phyloP scores from a whole-genome alignment of 2,329 filamentous ascomycete genomes.

The Fusarium coicis region DNA sequence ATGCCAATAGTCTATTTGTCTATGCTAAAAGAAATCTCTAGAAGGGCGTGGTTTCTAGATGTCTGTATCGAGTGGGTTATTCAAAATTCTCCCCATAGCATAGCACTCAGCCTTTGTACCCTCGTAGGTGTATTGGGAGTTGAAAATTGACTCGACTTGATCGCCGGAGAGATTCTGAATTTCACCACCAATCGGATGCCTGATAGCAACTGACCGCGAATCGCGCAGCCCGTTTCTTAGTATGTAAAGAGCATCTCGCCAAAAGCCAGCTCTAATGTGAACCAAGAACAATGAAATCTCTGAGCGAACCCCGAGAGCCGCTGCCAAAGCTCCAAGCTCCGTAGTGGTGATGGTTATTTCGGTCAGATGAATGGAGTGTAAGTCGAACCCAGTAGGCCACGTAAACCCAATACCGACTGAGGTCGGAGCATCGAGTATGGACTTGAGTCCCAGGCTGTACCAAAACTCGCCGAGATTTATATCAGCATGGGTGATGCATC shows the following conservation, averaged over 20 bases:
- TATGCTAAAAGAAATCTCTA: no score
- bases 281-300: not conserved
- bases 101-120: not conserved
- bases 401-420: not conserved
- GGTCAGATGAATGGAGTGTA: not conserved
- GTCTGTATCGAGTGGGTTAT: not conserved
- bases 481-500: not conserved
- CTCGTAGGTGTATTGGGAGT: accelerated
- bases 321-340: not conserved
- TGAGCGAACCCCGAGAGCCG: accelerated
- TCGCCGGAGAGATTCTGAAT: accelerated
- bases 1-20: no score
- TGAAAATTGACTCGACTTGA: not conserved
- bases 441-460: not conserved
- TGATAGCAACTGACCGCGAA: not conserved
- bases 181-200: not conserved
- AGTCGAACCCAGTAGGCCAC: accelerated
- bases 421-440: not conserved
- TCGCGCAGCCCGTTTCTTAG: not conserved
- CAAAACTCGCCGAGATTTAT: not conserved
- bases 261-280: not conserved
- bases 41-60: no score
- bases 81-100: not conserved
- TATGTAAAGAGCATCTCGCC: not conserved
- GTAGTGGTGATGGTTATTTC: not conserved